Base-by-base conservation (phyloP, 1,139 yeast species). In the Diutina ranongensis region DNA sequence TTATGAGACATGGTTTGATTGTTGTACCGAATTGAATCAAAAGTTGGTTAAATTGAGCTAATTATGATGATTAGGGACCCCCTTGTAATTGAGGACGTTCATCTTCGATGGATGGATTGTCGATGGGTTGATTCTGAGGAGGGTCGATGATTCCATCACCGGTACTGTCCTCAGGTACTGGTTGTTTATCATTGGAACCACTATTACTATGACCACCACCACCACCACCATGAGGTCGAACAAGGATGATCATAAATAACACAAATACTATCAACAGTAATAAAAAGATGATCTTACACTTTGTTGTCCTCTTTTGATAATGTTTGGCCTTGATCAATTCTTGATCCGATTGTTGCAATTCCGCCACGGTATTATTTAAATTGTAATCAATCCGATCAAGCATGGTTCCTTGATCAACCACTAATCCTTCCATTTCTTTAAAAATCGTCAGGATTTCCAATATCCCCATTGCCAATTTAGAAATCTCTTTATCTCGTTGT, bases 401-500 rank as follows among this genome's bases (percentile, higher is more conserved):
- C 44, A 92, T 72, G 0, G 97, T 87, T 2, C 98, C 98, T 62
- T 92, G 98, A 57, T 94, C 97, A 49, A 92, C 85, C 45, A 92
- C 88, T 72, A 94, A 72, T 31, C 80, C 77, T 56, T 94, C 97
- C 76, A 92, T 77, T 57, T 94, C 97, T 59, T 85, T 83, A 66
- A 92, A 92, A 46, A 94, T 92, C 2, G 94, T 87, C 41, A 94
- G 84, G 2, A 92, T 84, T 60, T 92, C 99, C 32, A 92, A 67
- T 40, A 92, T 94, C 42, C 97, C 96, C 71, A 86, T 87, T 2
- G 98, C 97, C 48, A 94, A 73, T 54, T 83, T 83, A 27, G 84
- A 83, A 45, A 94, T 92, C 57, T 92, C 98, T 46, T 78, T 75
- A 58, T 92, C 98, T 48, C 98, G 71, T 53, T 83, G 88, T 47